These are phyloP conservation scores for Saturnispora sekii DNA, from an alignment of 805 yeast species.

Conservation along the genomic window DNA sequence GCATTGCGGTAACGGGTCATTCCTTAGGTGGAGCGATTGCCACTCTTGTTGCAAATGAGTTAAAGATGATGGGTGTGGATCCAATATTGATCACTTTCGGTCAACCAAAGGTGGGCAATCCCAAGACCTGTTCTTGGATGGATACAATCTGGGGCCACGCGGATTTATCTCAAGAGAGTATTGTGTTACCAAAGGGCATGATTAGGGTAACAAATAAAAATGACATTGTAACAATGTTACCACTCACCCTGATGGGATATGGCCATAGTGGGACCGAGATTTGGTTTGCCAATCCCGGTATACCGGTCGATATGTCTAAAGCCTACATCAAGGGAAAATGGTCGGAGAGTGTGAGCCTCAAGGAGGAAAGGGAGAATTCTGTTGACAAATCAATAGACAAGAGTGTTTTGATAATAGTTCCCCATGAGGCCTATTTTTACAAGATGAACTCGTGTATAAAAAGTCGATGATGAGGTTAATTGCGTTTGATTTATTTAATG, in stretches of 20 bases:
- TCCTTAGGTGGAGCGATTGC: constrained; percentile 64
- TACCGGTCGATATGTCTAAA: too few species aligned
- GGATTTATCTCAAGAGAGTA: not conserved
- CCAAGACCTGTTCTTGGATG: constrained; percentile 38
- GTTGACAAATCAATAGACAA: too few species aligned
- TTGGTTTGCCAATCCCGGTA: not conserved
- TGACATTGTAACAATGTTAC: constrained; percentile 52
- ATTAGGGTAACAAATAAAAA: constrained; percentile 48
- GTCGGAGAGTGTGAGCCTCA: too few species aligned
- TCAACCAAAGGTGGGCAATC: constrained; percentile 56
- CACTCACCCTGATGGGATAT: constrained; percentile 35
- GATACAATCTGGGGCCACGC: constrained; percentile 38
- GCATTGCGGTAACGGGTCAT: constrained; percentile 55
- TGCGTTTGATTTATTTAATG: too few species aligned
- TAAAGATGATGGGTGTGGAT: constrained; percentile 40
- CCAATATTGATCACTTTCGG: constrained; percentile 54
- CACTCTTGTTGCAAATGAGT: constrained; percentile 51
- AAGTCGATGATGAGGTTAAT: too few species aligned
- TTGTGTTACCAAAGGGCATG: constrained; percentile 27
- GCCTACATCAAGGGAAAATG: too few species aligned
- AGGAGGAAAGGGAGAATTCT: too few species aligned
- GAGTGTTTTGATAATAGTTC: too few species aligned
- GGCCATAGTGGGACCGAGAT: constrained; percentile 45
- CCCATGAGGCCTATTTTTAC: too few species aligned
- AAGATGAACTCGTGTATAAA: too few species aligned